Base-by-base conservation (phyloP, 1,284 basidiomycete species). In the Marasmius tenuissimus region DNA sequence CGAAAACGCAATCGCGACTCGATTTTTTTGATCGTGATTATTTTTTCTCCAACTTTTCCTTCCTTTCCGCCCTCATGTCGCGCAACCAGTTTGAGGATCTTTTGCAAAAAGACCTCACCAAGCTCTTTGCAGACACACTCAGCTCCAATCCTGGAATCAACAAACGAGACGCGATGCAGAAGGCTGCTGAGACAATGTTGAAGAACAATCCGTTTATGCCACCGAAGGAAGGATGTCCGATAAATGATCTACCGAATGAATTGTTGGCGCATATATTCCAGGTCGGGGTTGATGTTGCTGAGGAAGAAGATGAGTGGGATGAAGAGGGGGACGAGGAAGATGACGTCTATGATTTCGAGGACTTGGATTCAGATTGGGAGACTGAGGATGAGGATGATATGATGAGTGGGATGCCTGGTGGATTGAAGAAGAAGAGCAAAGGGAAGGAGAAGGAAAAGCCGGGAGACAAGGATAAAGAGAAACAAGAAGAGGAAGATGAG, bases 181-280 rank as follows among this genome's bases (percentile, higher is more conserved):
- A 70, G 62, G 69, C 75, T 39, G 70, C 72, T 7, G 62, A 66
- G 47, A 70, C 74, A 1, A 72, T 79, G 71, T 72, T 80, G 22
- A 62, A 68, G n/a, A 76, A 79, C 62, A 81, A 80, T 63, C 80
- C 80, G 0, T 83, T 74, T 63, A 66, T 79, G n/a, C 78, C 85
- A 3, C 85, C 83, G 0, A 68, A 2, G 27, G 4, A 72, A 42
- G 79, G 80, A 39, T 86, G 83, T 59, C 80, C 83, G 4, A 77
- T 88, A 58, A 83, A 87, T 63, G 72, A 76, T 33, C 78, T 88
- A 5, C 86, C 86, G 4, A 76, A 81, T 18, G 86, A 88, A 67
- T 73, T 88, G 6, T 78, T 88, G 22, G 78, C 80, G 0, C 76
- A 85, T 62, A 85, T 89, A 49, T 89, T 88, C 68, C 69, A 74